Evolutionary conservation across 805 yeast species (phyloP), one percentile per base, ranked within the genome.

Genomic region (Yarrowia keelungensis): DNA sequence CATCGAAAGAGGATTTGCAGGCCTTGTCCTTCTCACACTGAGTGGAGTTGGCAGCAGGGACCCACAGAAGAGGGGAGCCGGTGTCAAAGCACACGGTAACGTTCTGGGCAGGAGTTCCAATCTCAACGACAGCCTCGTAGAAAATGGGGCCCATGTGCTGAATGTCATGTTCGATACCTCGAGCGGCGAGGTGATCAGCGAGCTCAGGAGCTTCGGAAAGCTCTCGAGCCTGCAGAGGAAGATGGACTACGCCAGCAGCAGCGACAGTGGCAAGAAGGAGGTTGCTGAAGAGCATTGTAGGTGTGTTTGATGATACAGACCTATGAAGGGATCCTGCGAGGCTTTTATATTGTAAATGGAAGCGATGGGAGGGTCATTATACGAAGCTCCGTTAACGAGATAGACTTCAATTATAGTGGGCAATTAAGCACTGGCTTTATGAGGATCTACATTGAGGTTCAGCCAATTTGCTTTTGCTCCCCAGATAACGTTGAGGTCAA

Each of bases 231-330:
- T 5, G 15, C 14, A 49, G 54, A n/a, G 54, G 54, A 7, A 32
- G 14, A 16, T 49, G 54, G 39, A 49, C 54, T 4, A 49, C 19
- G 14, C 39, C 54, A 4, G 54, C 54, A 32, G 39, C 16, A 10
- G 54, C 54, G 14, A 49, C 14, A 32, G 54, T n/a, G 32, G 54
- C 54, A n/a, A 49, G 54, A 11, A 49, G 54, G 19, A 49, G 54
- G 38, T 15, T 49, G 16, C 39, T 32, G 54, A 49, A 49, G 39
- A 49, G 38, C 54, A 49, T 49, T 26, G 36, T 46, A 8, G 3
- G 50, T 22, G 14, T 16, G 47, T 45, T 12, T 3, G 26, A 16
- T 16, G 47, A 16, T 45, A 16, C 26, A 10, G 46, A 1, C n/a
- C 3, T n/a, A n/a, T 3, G 9, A 10, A 22, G 19, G 19, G 8